Base-by-base conservation (phyloP, 2,329 filamentous ascomycete species). In the Fusarium humuli region DNA sequence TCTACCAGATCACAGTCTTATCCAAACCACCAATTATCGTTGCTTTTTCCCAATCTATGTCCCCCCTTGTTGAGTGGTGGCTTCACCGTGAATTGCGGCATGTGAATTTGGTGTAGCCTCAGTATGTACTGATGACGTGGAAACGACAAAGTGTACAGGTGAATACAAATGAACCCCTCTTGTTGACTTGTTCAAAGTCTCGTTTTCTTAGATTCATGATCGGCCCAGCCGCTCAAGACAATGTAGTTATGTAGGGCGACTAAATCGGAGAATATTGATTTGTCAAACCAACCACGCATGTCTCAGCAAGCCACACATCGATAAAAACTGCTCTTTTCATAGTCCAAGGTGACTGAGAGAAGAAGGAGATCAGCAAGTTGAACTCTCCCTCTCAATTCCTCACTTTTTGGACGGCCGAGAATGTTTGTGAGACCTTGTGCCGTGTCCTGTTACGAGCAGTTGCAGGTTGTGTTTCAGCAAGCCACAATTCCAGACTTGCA, bases 291-390 rank as follows among this genome's bases (percentile, higher is more conserved):
- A 42, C 23, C 34, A 40, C 16, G 55, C 37, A 64, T 30, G 14
- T 30, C 55, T 70, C 66, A 69, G 67, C 56, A 65, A 69, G 67
- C 67, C 67, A 70, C 66, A 42, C 5, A n/a, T 6, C 46, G 40
- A 46, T 29, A 20, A 27, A 23, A 49, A n/a, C 41, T 55, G 18
- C 55, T n/a, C n/a, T 45, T 41, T 18, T 41, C 23, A 50, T 48
- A 18, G 12, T 25, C 34, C 13, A 6, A 22, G 11, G 13, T 27
- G 22, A 22, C 32, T 29, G 23, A 18, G 49, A 53, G 23, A 53
- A 53, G 34, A 53, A 53, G n/a, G 3, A 53, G 49, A 42, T 53
- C 49, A 40, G 20, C 49, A 53, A 20, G 6, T 9, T 18, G n/a
- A 27, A 20, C 32, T 29, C n/a, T 16, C n/a, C 18, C 9, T 37